Conservation (phyloP, 805 yeast genomes). For the Kodamaea fukazawae region DNA sequence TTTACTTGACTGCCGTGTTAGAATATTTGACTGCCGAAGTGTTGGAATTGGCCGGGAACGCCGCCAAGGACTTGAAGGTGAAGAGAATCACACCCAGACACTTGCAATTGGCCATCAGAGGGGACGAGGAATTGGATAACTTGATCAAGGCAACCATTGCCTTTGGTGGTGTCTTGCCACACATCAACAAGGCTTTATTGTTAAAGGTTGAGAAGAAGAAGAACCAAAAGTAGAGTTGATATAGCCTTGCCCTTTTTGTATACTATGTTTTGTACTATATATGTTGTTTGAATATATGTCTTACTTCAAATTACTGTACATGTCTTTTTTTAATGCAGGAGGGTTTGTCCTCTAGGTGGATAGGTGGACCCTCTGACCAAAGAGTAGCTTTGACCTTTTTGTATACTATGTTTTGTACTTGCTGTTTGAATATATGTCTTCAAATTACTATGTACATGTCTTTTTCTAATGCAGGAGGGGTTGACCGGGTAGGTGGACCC, state of each 20-base stretch:
- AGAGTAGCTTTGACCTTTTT: conserved; percentile 2
- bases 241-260: conserved; percentile 6
- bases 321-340: background rate
- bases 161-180: conserved; percentile 35
- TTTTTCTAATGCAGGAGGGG: background rate
- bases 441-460: background rate
- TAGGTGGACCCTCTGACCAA: too few species aligned
- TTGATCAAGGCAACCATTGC: conserved; percentile 34
- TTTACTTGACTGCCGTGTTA: conserved; percentile 30
- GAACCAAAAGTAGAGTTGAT: conserved; percentile 14
- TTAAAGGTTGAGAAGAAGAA: conserved; percentile 31
- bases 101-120: conserved; percentile 32
- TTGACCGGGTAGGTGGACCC: background rate
- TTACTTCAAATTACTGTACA: background rate
- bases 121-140: conserved; percentile 32
- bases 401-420: conserved; percentile 11
- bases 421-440: conserved; percentile 6
- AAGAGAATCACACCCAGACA: conserved; percentile 33
- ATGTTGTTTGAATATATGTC: conserved; percentile 7
- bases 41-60: conserved; percentile 32
- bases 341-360: background rate
- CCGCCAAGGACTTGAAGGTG: conserved; percentile 33
- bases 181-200: conserved; percentile 33
- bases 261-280: conserved; percentile 11
- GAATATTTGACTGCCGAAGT: conserved; percentile 32